A percentile compares a stretch with the other conserved stretches of the same genome.
Evolutionary conservation across 108 stramenopile species (phyloP).

Genomic region (Pelagomonas calceolata): DNA sequence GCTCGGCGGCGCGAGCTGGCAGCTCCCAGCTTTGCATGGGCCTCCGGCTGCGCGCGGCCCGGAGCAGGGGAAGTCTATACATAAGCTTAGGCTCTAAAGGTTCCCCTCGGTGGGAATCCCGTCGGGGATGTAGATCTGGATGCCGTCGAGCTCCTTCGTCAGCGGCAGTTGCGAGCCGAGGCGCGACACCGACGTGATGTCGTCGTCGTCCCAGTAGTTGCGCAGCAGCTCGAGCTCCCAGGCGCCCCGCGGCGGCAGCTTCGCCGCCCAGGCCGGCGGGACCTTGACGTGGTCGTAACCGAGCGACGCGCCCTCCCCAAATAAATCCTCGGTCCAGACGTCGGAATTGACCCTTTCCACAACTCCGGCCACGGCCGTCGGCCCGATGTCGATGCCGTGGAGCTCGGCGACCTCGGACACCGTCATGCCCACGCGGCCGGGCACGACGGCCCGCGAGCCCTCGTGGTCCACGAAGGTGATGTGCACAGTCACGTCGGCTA

Average conservation of each 20-base stretch:
- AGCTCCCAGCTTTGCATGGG: too few relatives aligned
- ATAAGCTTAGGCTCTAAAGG: too few relatives aligned
- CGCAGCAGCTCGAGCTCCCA: conserved; percentile 51
- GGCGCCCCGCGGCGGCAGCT: conserved; percentile 39
- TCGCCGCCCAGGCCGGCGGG: conserved; percentile 46
- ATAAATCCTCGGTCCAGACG: conserved; percentile 68
- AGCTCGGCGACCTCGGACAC: conserved; percentile 58
- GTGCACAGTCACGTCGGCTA: background rate
- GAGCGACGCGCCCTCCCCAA: conserved; percentile 65
- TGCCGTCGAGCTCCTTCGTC: conserved; percentile 70
- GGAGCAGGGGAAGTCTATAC: too few relatives aligned
- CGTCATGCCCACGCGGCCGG: conserved; percentile 30
- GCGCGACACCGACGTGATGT: conserved; percentile 60
- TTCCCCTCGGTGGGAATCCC: conserved; percentile 52
- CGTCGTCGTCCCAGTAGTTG: conserved; percentile 75
- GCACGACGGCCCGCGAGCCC: background rate
- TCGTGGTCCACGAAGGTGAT: background rate
- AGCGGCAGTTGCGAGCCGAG: conserved; percentile 56
- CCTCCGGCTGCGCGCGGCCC: too few relatives aligned
- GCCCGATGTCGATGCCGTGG: conserved; percentile 71
- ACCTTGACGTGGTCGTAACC: conserved; percentile 75
- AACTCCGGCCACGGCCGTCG: conserved; percentile 39
- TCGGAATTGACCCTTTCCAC: conserved; percentile 34
- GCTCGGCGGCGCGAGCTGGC: too few relatives aligned
- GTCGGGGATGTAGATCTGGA: conserved; percentile 77